Base-by-base conservation (phyloP, 345 rosid genomes). In the Gossypium anomalum region DNA sequence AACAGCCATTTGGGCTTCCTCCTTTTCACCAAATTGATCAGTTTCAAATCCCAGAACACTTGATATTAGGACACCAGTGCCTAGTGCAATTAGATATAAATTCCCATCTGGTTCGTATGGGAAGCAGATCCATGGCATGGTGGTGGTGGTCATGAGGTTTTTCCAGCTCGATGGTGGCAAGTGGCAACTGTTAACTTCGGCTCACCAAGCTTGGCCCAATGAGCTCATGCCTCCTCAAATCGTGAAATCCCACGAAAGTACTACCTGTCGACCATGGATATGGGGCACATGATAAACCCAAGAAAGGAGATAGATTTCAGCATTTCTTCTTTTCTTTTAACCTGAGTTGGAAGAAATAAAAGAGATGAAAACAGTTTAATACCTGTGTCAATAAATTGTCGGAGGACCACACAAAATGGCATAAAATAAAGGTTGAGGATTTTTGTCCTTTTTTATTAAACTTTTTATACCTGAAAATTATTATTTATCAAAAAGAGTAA, bases 111-210 rank as follows among this genome's bases (percentile, higher is more conserved):
- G 61, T 57, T 57, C 11, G 29, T 57, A 57, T 57, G 61, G 61
- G 61, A 57, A 6, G 29, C 61, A 20, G 14, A 57, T 57, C 29
- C 61, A 57, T 11, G 61, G 61, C 61, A 57, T 10, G 61, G 61
- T 10, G 61, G 61, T 22, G 61, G 61, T 5, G 60, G 27, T 4
- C 41, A 34, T 0, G 1, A 34, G 41, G 41, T 34, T 34, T 34
- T 34, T 34, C 7, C 5, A 34, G 41, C 41, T 34, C 41, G 41
- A 34, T 34, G 41, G 7, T 34, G 41, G 41, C 41, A 34, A 34
- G 98, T 93, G 22, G 98, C 99, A 17, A 93, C 98, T 0, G 93
- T 80, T 25, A 82, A 81, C 83, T 86, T 91, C 2, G 99, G 99
- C 22, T 88, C 82, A 0, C 98, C 98, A 5, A 93, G 83, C 55